Base-by-base conservation (phyloP, 257 asterid species). In the Thymus quinquecostatus region DNA sequence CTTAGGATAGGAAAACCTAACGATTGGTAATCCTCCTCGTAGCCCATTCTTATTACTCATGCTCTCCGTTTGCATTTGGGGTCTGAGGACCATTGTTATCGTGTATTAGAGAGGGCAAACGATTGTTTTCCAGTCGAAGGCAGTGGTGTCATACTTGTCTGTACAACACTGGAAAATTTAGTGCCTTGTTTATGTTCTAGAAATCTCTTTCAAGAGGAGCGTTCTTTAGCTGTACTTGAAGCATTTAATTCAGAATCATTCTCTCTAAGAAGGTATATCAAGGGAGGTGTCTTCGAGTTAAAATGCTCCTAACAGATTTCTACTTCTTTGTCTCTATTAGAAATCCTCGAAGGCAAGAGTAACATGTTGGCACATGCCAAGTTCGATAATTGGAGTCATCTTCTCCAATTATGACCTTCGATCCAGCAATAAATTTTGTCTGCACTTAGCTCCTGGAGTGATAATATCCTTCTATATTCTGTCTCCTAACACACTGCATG, bases 361-460 rank as follows among this genome's bases (percentile, higher is more conserved):
- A 59, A 70, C 80, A 70, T 76, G 77, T 60, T 21, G 49, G 55
- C 80, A 70, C 80, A 76, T 76, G 77, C 51, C 43, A 56, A 70
- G 76, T 64, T 69, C 29, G 1, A 47, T 64, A 13, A 29, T 34
- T 48, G 29, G 50, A 32, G 66, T 71, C 74, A 51, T 66, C 70
- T 57, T 76, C 69, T 64, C 56, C 50, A 10, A 44, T 48, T 75
- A 51, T 68, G 70, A 48, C 47, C 8, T 55, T 14, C 27, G 28
- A 9, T 48, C 58, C n/a, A 13, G 71, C 40, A 47, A 66, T 64
- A 21, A 27, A 43, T 45, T 44, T 8, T 45, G 69, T 45, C 64
- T 53, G 57, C 47, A 75, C 56, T 45, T 60, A 50, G 28, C 50
- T 64, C 57, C 65, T 48, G 12, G 68, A 56, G 64, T 54, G 34